These are phyloP conservation scores for Tylopilus sp. DNA, from an alignment of 768 basidiomycete genomes.

Conservation along the genomic window DNA sequence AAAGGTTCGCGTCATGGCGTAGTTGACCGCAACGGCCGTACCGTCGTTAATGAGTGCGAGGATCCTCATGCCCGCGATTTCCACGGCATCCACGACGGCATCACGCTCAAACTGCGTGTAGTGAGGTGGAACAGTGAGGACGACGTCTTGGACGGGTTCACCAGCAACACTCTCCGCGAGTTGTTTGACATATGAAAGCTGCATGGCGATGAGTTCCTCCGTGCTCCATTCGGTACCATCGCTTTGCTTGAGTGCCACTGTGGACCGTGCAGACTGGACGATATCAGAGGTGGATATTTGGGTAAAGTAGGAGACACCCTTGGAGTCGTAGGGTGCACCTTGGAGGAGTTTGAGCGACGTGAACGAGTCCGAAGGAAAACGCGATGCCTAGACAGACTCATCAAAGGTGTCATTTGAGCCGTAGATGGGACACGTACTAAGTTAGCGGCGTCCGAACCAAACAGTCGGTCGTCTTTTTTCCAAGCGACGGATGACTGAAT, in stretches of 20 bases:
- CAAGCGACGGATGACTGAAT: slow-evolving; percentile 87
- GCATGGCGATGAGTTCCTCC: slow-evolving; percentile 93
- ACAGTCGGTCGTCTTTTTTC: slow-evolving; percentile 87
- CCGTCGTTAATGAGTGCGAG: slow-evolving; percentile 91
- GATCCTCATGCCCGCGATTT: slow-evolving; percentile 82
- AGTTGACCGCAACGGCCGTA: slow-evolving; percentile 94
- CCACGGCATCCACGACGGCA: slow-evolving; percentile 88
- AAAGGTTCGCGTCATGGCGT: slow-evolving; percentile 94
- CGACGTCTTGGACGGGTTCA: slow-evolving; percentile 78
- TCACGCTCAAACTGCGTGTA: slow-evolving; percentile 90
- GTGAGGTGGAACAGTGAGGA: slow-evolving; percentile 88
- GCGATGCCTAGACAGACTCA: slow-evolving; percentile 65
- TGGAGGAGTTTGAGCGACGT: slow-evolving; percentile 82
- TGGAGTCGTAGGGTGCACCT: slow-evolving; percentile 62
- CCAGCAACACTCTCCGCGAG: slow-evolving; percentile 75
- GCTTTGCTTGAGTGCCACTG: slow-evolving; percentile 55
- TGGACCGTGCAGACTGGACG: slow-evolving; percentile 53
- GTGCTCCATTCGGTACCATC: slow-evolving; percentile 71
- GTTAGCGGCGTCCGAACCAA: slow-evolving; percentile 86
- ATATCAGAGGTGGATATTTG: slow-evolving; percentile 54
- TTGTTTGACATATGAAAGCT: slow-evolving; percentile 84
- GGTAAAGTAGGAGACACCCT: slow-evolving; percentile 54
- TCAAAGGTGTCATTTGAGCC: background rate
- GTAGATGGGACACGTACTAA: slow-evolving; percentile 52
- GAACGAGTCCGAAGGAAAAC: slow-evolving; percentile 88